Conservation (phyloP, 768 basidiomycete genomes). For the Suillus fuscotomentosus region DNA sequence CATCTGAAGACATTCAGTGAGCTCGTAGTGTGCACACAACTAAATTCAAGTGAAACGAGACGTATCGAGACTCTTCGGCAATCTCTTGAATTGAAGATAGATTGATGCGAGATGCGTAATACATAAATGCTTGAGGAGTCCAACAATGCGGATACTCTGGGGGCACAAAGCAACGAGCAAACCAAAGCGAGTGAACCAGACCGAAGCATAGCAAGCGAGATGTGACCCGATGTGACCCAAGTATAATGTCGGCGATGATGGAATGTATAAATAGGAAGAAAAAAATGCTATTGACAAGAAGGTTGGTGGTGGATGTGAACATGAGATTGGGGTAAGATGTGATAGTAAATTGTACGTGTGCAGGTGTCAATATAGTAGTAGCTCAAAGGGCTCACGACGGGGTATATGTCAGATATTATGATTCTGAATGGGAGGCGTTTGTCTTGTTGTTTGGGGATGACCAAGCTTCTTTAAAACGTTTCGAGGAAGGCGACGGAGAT, state of each 20-base stretch:
- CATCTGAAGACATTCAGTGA: background rate
- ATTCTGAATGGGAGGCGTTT: slow-evolving; percentile 19
- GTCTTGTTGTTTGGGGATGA: slow-evolving; percentile 29
- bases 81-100: background rate
- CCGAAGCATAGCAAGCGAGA: slow-evolving; percentile 20
- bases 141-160: slow-evolving; percentile 25
- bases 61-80: background rate
- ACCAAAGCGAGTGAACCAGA: slow-evolving; percentile 28
- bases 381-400: background rate
- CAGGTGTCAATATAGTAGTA: background rate
- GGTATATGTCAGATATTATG: slow-evolving; percentile 13
- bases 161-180: slow-evolving; percentile 27
- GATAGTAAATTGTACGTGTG: background rate
- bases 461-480: slow-evolving; percentile 48
- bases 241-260: slow-evolving; percentile 24
- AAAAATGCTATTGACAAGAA: slow-evolving; percentile 32
- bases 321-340: slow-evolving; percentile 5
- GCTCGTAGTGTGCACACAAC: background rate
- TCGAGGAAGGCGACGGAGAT: slow-evolving; percentile 62
- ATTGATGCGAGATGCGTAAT: slow-evolving; percentile 15
- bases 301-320: slow-evolving; percentile 9
- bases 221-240: slow-evolving; percentile 17
- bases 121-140: slow-evolving; percentile 28
- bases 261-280: slow-evolving; percentile 28
- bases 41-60: background rate